A percentile compares a stretch with the other conserved stretches of the same genome.
These are phyloP conservation scores for Trametes villosa DNA, from an alignment of 768 basidiomycete genomes.

Conservation along the genomic window DNA sequence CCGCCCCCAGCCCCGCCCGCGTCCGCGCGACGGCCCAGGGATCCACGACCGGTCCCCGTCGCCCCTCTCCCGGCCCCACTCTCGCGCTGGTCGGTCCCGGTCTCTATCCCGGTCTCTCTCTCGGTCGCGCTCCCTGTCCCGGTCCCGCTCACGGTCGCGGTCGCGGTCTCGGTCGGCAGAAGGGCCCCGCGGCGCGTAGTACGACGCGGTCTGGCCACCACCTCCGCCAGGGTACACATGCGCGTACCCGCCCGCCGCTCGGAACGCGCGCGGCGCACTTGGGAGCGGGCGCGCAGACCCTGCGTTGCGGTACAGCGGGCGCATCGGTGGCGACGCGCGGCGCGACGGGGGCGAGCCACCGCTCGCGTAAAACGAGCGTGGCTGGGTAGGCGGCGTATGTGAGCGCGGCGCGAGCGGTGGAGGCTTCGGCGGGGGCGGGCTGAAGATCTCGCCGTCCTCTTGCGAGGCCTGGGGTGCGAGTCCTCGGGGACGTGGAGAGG, in stretches of 20 bases:
- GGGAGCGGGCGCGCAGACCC: constrained; percentile 39
- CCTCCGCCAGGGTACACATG: constrained; percentile 17
- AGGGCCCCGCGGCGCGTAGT: constrained; percentile 51
- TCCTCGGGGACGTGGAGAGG: background rate
- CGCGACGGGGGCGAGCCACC: constrained; percentile 33
- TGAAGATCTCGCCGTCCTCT: constrained; percentile 59
- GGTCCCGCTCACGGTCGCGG: constrained; percentile 33
- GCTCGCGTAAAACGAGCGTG: constrained; percentile 46
- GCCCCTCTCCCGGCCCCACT: constrained; percentile 48
- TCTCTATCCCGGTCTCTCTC: constrained; percentile 18
- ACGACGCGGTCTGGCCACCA: constrained; percentile 33
- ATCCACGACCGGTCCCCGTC: constrained; percentile 21
- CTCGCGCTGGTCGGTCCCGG: constrained; percentile 24
- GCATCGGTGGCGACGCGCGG: constrained; percentile 24
- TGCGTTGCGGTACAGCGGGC: constrained; percentile 35
- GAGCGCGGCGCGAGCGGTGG: constrained; percentile 41
- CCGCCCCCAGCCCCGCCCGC: constrained; percentile 15
- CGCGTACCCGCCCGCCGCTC: constrained; percentile 29
- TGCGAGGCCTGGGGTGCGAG: constrained; percentile 39
- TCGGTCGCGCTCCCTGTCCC: constrained; percentile 44
- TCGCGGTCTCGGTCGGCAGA: constrained; percentile 54
- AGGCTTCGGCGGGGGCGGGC: constrained; percentile 39
- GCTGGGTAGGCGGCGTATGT: constrained; percentile 51
- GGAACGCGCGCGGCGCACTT: constrained; percentile 46
- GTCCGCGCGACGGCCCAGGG: constrained; percentile 19